Conservation (phyloP, 805 yeast species). For the Candida sonorensis region DNA sequence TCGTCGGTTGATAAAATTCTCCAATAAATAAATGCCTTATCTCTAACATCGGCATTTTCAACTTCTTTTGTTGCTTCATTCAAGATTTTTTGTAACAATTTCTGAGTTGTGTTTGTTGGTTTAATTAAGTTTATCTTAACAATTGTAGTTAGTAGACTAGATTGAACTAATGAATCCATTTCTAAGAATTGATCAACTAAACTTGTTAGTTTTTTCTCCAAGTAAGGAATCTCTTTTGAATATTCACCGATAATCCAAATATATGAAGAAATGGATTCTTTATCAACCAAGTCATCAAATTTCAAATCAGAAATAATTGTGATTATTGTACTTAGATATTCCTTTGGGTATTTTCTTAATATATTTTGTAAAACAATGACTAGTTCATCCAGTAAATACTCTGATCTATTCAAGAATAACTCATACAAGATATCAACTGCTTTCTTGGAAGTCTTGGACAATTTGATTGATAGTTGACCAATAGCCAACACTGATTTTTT, state of each 20-base stretch:
- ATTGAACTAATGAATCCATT: constrained; percentile 55
- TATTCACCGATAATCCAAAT: constrained; percentile 72
- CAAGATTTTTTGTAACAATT: constrained; percentile 49
- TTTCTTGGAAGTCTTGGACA: constrained; percentile 44
- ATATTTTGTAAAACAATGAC: constrained; percentile 57
- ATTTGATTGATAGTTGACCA: constrained; percentile 65
- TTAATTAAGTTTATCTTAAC: constrained; percentile 45
- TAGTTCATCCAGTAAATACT: constrained; percentile 55
- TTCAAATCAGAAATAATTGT: constrained; percentile 44
- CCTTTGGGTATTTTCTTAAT: constrained; percentile 57
- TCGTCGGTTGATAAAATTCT: constrained; percentile 52
- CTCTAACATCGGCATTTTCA: constrained; percentile 73
- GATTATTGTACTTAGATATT: constrained; percentile 42
- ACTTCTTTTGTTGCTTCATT: constrained; percentile 57
- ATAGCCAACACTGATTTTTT: constrained; percentile 57
- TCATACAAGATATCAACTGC: constrained; percentile 56
- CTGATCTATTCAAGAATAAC: constrained; percentile 54
- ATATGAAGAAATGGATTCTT: constrained; percentile 51
- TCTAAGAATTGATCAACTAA: constrained; percentile 50
- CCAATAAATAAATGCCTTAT: constrained; percentile 77
- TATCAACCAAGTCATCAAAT: constrained; percentile 39
- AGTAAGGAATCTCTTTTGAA: constrained; percentile 49
- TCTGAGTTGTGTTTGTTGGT: constrained; percentile 29
- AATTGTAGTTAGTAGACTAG: constrained; percentile 50
- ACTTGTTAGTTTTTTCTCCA: constrained; percentile 38